Percentiles rank a stretch among this genome's conserved stretches.
Conservation (phyloP, 306 rosid genomes). For the Senna siamea region DNA sequence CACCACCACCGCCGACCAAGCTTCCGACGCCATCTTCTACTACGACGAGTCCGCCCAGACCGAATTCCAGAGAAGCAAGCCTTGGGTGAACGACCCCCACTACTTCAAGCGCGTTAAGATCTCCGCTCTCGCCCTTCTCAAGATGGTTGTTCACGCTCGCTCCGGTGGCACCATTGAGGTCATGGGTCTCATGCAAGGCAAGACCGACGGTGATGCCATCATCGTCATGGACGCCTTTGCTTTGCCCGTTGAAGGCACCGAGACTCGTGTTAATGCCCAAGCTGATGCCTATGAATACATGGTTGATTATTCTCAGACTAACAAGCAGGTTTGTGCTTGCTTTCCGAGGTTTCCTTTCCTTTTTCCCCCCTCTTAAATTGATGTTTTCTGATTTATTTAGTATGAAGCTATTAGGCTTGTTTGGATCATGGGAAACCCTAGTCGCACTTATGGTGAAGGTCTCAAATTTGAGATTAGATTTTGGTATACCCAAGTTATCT, state of each 20-base stretch:
- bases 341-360: no score
- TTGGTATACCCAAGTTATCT: constrained; percentile 22
- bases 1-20: constrained; percentile 46
- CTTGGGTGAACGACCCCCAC: constrained; percentile 91
- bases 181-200: constrained; percentile 99
- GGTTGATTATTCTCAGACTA: constrained; percentile 98
- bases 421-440: constrained; percentile 25
- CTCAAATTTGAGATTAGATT: neutral
- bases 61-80: constrained; percentile 87
- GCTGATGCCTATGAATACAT: constrained; percentile 98
- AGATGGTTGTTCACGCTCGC: constrained; percentile 99
- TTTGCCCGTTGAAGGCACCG: constrained; percentile 95
- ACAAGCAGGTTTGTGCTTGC: constrained; percentile 66
- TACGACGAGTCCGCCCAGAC: constrained; percentile 80
- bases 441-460: neutral
- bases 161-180: constrained; percentile 98
- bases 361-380: neutral
- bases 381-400: neutral
- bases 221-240: constrained; percentile 99
- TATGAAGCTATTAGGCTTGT: neutral
- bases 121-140: constrained; percentile 96
- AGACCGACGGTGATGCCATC: constrained; percentile 87
- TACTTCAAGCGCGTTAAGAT: constrained; percentile 97
- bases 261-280: constrained; percentile 98
- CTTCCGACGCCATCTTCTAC: constrained; percentile 82